Base-by-base conservation (phyloP, 2,329 filamentous ascomycete species). In the Plenodomus tracheiphilus region DNA sequence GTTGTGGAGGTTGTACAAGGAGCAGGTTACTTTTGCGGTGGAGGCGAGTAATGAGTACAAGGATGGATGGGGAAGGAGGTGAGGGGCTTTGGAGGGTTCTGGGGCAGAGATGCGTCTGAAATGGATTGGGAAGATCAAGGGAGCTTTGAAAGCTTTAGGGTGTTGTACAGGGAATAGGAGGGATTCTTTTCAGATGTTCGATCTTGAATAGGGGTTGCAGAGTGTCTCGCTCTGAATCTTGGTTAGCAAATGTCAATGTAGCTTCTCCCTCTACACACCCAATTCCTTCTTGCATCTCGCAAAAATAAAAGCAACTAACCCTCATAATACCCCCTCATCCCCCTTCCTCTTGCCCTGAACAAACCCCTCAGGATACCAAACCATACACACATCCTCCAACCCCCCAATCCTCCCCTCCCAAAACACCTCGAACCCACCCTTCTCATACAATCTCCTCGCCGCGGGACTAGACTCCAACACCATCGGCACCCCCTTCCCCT, bases 1-100 rank as follows among this genome's bases (percentile, higher is more conserved):
- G 17, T 72, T 93, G 13, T 90, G 85, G 70, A 71, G 74, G 9
- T 81, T 86, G 45, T 92, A 90, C 59, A 85, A 85, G 69, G 74
- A 77, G 1, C 83, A 80, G 54, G 73, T 89, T 2, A 50, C 57
- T 20, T 68, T 56, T 43, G 69, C 69, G 16, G 18, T 64, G 3
- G 66, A 70, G 47, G 59, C 58, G 11, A 50, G 54, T n/a, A 69
- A 70, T 44, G 64, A 68, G 13, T 63, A 56, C 32, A 49, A 48
- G 40, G 43, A 46, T 30, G 59, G 63, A 2, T 64, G 63, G 60
- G 61, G 66, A 13, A 3, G 30, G 43, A 34, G 36, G 19, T 4
- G 15, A 25, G 19, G 20, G 28, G n/a, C 13, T 21, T 16, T 40
- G 34, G 36, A 32, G n/a, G n/a, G n/a, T n/a, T n/a, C 15, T 44